Conservation (phyloP, 208 protist genomes). For the Willaertia magna region DNA sequence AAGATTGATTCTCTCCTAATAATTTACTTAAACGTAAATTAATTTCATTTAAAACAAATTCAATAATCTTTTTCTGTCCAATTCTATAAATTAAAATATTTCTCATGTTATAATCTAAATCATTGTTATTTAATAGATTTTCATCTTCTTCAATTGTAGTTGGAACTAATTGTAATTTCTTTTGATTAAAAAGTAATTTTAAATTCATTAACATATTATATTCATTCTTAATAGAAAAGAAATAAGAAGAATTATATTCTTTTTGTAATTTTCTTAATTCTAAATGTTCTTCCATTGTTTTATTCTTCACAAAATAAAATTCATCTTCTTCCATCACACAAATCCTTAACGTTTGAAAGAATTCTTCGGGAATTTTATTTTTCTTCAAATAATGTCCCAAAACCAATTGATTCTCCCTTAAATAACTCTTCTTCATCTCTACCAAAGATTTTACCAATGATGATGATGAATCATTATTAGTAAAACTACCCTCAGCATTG, state of each 20-base stretch:
- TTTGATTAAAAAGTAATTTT: neutral
- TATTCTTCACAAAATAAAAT: neutral
- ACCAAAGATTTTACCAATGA: neutral
- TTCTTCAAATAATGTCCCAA: neutral
- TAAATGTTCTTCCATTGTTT: neutral
- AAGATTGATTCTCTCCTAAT: too few species aligned
- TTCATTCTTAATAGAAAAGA: neutral
- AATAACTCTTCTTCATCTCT: too few species aligned
- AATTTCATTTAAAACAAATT: neutral
- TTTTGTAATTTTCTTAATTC: neutral
- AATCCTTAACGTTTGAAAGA: neutral
- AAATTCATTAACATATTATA: neutral
- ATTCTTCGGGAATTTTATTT: neutral
- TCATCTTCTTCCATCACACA: neutral
- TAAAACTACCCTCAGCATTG: neutral
- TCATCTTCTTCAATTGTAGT: neutral
- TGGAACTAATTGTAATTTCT: neutral
- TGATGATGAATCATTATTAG: neutral
- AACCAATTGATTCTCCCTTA: neutral
- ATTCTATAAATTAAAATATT: neutral
- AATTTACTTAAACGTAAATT: neutral
- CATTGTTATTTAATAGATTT: neutral
- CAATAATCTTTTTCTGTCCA: neutral
- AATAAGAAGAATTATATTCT: neutral
- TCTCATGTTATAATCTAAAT: neutral